Evolutionary conservation across 2,329 filamentous ascomycete genomes (phyloP).

Genomic region (Microdochium nivale): DNA sequence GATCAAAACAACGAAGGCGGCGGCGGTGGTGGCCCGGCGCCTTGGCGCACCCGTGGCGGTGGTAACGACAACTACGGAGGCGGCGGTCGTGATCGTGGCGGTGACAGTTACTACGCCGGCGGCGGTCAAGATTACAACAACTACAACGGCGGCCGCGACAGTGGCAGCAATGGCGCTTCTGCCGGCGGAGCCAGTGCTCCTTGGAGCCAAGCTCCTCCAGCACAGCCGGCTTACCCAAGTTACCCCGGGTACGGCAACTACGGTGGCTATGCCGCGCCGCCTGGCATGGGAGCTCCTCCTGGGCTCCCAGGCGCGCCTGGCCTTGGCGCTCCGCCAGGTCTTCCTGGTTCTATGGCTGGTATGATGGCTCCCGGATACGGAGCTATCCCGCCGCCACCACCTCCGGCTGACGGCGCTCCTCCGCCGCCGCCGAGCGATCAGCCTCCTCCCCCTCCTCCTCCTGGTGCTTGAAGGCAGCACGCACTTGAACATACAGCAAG

Average conservation of each 20-base stretch:
- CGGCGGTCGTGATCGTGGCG: slow-evolving; percentile 14
- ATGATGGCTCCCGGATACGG: slow-evolving; percentile 57
- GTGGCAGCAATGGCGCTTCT: slow-evolving; percentile 17
- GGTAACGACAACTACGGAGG: slow-evolving; percentile 33
- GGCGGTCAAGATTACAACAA: slow-evolving; percentile 26
- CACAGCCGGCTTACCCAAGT: slow-evolving; percentile 40
- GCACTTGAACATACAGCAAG: neutral
- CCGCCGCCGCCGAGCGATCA: slow-evolving; percentile 51
- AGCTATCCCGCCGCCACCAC: slow-evolving; percentile 41
- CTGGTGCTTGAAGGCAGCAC: slow-evolving; percentile 29
- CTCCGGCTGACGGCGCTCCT: slow-evolving; percentile 53
- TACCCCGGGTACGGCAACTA: slow-evolving; percentile 46
- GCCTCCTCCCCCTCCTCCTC: slow-evolving; percentile 55
- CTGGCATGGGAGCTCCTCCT: slow-evolving; percentile 37
- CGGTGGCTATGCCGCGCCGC: slow-evolving; percentile 42
- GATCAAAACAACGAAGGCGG: slow-evolving; percentile 29
- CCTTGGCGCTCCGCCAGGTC: slow-evolving; percentile 44
- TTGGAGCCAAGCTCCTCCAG: slow-evolving; percentile 51
- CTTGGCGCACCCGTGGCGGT: slow-evolving; percentile 55
- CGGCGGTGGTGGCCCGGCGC: slow-evolving; percentile 39
- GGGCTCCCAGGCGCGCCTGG: slow-evolving; percentile 36
- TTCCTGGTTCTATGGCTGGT: slow-evolving; percentile 49
- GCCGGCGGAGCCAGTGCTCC: slow-evolving; percentile 35
- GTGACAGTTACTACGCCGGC: slow-evolving; percentile 38
- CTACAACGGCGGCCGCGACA: slow-evolving; percentile 11